phyloP scores from a whole-genome alignment of 2,329 filamentous ascomycete species.

The Cercospora citrullina region DNA sequence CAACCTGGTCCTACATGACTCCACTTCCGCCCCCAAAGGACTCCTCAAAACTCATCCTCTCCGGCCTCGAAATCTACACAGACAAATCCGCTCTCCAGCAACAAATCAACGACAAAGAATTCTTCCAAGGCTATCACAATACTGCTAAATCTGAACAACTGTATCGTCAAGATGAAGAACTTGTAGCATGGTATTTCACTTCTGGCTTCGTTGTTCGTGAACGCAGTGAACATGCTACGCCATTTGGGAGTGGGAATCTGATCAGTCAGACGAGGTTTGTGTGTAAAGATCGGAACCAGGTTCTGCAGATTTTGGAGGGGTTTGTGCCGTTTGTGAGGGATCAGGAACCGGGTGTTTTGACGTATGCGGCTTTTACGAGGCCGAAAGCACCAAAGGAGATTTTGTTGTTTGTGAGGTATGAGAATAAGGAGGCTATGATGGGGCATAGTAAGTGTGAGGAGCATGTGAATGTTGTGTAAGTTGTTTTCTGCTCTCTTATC shows the following conservation, averaged over 20 bases:
- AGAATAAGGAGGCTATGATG: constrained; percentile 22
- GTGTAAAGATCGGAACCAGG: constrained; percentile 8
- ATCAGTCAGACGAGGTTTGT: constrained; percentile 27
- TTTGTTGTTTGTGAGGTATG: constrained; percentile 31
- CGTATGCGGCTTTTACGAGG: constrained; percentile 32
- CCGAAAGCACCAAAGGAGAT: constrained; percentile 32
- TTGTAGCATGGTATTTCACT: constrained; percentile 31
- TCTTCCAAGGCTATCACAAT: constrained; percentile 33
- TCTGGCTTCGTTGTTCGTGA: constrained; percentile 28
- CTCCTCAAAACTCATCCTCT: constrained; percentile 18
- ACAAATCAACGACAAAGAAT: constrained; percentile 32
- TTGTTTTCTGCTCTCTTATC: constrained; percentile 4
- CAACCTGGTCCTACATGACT: constrained; percentile 17
- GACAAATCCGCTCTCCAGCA: constrained; percentile 28
- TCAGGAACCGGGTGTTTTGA: constrained; percentile 29
- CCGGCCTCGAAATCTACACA: constrained; percentile 34
- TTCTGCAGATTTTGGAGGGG: constrained; percentile 7
- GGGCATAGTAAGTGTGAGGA: constrained; percentile 27
- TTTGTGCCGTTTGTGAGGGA: constrained; percentile 22
- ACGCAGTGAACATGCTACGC: constrained; percentile 13
- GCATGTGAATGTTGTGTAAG: constrained; percentile 29
- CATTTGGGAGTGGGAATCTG: constrained; percentile 17
- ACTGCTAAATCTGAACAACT: constrained; percentile 25
- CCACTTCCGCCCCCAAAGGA: constrained; percentile 20
- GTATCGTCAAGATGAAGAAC: constrained; percentile 28